Evolutionary conservation across 148 eudicot genomes (phyloP).

Genomic region (Rhododendron ovatum): DNA sequence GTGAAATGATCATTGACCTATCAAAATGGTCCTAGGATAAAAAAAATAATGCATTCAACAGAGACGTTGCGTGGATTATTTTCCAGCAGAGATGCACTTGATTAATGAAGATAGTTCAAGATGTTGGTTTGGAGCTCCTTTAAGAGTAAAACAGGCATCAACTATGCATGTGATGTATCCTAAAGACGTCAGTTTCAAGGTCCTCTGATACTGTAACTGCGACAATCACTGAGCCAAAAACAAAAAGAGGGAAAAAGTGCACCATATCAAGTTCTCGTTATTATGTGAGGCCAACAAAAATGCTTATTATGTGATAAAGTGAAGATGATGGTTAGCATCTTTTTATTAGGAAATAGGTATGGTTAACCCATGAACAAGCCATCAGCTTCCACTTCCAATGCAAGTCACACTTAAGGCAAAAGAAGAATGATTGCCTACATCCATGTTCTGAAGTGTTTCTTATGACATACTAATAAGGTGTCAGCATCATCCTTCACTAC

Average conservation of each 20-base stretch:
- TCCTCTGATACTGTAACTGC: not conserved
- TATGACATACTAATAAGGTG: not conserved
- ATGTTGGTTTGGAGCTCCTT: not conserved
- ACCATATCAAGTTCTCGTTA: not conserved
- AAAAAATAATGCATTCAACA: not conserved
- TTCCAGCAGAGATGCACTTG: not conserved
- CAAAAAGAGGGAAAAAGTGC: not conserved
- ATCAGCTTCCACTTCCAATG: not conserved
- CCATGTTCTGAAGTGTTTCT: not conserved
- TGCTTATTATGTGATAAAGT: not conserved
- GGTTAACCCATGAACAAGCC: not conserved
- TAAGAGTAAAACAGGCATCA: not conserved
- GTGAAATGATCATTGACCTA: not conserved
- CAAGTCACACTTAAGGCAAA: not conserved
- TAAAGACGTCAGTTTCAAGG: not conserved
- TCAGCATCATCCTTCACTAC: not conserved
- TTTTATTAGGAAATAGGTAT: not conserved
- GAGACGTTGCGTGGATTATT: not conserved
- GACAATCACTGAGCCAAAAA: not conserved
- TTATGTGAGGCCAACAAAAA: not conserved
- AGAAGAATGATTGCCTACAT: not conserved
- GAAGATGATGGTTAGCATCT: not conserved
- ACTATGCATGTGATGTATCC: not conserved
- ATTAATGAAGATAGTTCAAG: not conserved
- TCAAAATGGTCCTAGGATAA: not conserved